phyloP scores from a whole-genome alignment of 345 rosid genomes.

The Anastatica hierochuntica region DNA sequence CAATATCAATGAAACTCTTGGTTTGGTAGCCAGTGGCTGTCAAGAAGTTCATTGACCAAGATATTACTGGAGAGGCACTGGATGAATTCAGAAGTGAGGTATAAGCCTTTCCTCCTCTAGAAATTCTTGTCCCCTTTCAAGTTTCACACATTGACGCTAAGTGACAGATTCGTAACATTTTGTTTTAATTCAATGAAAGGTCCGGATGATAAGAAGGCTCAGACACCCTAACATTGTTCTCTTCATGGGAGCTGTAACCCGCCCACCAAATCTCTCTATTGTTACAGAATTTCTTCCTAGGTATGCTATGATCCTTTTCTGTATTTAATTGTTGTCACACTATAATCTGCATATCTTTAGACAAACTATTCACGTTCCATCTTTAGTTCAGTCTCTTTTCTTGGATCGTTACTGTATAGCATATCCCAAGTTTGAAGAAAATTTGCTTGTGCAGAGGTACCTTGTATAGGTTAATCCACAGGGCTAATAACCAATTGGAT shows the following conservation, averaged over 20 bases:
- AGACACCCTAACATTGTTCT: constrained; percentile 99
- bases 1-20: constrained; percentile 20
- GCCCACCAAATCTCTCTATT: constrained; percentile 89
- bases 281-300: constrained; percentile 92
- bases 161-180: not conserved
- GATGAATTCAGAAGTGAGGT: constrained; percentile 96
- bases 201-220: constrained; percentile 63
- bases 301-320: constrained; percentile 31
- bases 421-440: not conserved
- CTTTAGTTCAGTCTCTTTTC: not conserved
- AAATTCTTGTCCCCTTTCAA: constrained; percentile 2
- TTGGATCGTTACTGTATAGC: constrained; percentile 2
- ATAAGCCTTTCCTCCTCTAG: not conserved
- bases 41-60: constrained; percentile 90
- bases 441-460: constrained; percentile 74
- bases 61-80: constrained; percentile 63
- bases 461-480: constrained; percentile 79
- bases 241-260: constrained; percentile 98
- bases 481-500: constrained; percentile 89
- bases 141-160: not conserved
- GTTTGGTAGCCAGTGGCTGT: constrained; percentile 81
- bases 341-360: not conserved
- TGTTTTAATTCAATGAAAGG: constrained; percentile 29
- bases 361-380: not conserved
- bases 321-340: not conserved